phyloP scores from a whole-genome alignment of 2,329 filamentous ascomycete species.

The Tolypocladium cylindrosporum region DNA sequence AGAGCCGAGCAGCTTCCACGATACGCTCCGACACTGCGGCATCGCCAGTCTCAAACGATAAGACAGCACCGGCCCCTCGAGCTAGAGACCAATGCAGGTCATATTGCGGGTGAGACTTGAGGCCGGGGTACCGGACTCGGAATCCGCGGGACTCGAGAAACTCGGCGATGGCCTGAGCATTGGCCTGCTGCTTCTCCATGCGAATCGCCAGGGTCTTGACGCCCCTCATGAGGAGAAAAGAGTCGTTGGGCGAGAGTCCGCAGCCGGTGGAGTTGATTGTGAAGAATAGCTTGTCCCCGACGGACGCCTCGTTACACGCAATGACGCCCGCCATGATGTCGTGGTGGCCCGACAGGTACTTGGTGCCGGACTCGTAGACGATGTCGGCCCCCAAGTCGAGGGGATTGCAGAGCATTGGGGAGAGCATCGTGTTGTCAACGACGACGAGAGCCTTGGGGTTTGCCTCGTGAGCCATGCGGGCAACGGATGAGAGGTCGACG shows the following conservation, averaged over 20 bases:
- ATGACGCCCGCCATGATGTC: constrained; percentile 98
- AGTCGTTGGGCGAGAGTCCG: constrained; percentile 88
- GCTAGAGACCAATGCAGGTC: constrained; percentile 94
- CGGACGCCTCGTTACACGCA: constrained; percentile 69
- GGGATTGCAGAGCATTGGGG: constrained; percentile 86
- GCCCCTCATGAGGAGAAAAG: constrained; percentile 88
- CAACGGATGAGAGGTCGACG: constrained; percentile 78
- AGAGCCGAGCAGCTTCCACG: constrained; percentile 83
- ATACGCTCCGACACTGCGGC: constrained; percentile 77
- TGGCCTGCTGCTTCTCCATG: constrained; percentile 97
- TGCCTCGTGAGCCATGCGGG: constrained; percentile 62
- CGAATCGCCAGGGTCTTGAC: constrained; percentile 95
- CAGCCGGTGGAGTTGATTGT: constrained; percentile 96
- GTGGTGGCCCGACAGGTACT: constrained; percentile 95
- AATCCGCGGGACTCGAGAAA: constrained; percentile 90
- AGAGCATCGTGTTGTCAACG: constrained; percentile 99
- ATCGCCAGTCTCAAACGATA: constrained; percentile 94
- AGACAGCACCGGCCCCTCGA: constrained; percentile 82
- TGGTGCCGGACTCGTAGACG: constrained; percentile 95
- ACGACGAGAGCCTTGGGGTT: constrained; percentile 75
- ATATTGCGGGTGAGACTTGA: constrained; percentile 93
- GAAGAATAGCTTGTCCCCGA: constrained; percentile 90
- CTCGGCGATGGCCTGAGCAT: constrained; percentile 80
- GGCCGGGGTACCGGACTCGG: constrained; percentile 86
- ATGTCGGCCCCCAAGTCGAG: constrained; percentile 91